A percentile compares a stretch with the other conserved stretches of the same genome.
These are phyloP conservation scores for Phylloporus sp. DNA, from an alignment of 768 basidiomycete genomes.

Conservation along the genomic window DNA sequence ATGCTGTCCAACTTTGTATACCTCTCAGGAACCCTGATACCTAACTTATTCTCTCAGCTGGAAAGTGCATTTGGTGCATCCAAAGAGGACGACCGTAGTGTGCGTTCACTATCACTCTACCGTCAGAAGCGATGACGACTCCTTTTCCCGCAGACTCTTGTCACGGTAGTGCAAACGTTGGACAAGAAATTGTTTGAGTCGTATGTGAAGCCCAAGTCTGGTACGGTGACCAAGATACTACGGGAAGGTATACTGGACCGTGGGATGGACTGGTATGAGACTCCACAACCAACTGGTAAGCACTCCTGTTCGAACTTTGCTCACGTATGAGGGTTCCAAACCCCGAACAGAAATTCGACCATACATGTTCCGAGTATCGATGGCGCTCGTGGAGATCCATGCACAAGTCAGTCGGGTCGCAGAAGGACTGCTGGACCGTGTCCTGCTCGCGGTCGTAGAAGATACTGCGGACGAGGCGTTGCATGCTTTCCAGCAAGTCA, in stretches of 20 bases:
- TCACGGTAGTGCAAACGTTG: conserved; percentile 73
- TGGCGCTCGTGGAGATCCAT: conserved; percentile 87
- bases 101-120: conserved; percentile 25
- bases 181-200: conserved; percentile 88
- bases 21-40: conserved; percentile 64
- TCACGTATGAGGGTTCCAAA: neutral
- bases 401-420: conserved; percentile 83
- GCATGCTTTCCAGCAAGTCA: conserved; percentile 81
- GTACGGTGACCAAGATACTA: conserved; percentile 59
- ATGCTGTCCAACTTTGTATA: conserved; percentile 87
- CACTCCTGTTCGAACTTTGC: neutral
- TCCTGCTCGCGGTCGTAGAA: conserved; percentile 73
- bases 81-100: conserved; percentile 69
- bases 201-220: conserved; percentile 79
- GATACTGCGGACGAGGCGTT: conserved; percentile 81
- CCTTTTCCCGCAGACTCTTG: conserved; percentile 47
- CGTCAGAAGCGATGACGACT: neutral
- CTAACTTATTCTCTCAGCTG: conserved; percentile 74
- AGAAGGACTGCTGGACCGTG: conserved; percentile 75
- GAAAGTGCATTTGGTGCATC: conserved; percentile 70
- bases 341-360: conserved; percentile 73
- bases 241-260: conserved; percentile 74
- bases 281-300: conserved; percentile 85
- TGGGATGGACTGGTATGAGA: conserved; percentile 91
- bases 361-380: conserved; percentile 86